Evolutionary conservation across 2,329 filamentous ascomycete genomes (phyloP), one percentile per base, ranked within the genome.

Genomic region (Trichoderma brevicompactum): DNA sequence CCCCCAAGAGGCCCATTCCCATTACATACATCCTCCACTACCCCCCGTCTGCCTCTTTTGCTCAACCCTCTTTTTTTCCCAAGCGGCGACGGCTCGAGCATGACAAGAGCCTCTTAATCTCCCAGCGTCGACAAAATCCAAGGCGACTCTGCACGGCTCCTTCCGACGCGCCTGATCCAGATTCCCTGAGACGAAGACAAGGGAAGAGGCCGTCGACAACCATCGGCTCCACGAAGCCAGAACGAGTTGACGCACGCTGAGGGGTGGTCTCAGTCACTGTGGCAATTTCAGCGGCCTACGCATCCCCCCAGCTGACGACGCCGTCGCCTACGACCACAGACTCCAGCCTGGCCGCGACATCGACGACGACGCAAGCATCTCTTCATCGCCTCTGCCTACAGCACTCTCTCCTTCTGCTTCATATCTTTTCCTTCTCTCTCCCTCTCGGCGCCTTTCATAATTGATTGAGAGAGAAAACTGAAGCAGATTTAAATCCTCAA

Each of bases 291-390:
- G 65, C 69, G 65, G 72, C 66, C 68, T 74, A 72, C 69, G 68
- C 68, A 72, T 68, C 69, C 69, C 69, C 56, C 54, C 69, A 69
- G 69, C 73, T 74, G 70, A 71, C 72, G 70, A 74, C 69, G 68
- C 71, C 71, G 58, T 66, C 67, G 52, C 52, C 49, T 65, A 68
- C 70, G 63, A 71, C 68, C 49, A 68, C 67, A 34, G 49, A 63
- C 59, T 54, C 65, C 40, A 49, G 49, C 56, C 55, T 48, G 49
- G 43, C 49, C 60, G 54, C 59, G 65, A 66, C 65, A 50, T 53
- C 54, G 34, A 64, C 59, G 52, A 64, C 60, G 65, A 65, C 61
- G 61, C 52, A 59, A 60, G 23, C 61, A 23, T 28, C 46, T 49
- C 48, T 48, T 23, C 60, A 63, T 36, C 59, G 32, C 48, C 19